Percentiles rank a stretch among this genome's conserved stretches.
Conservation (phyloP, 345 rosid genomes). For the Brassica incana region DNA sequence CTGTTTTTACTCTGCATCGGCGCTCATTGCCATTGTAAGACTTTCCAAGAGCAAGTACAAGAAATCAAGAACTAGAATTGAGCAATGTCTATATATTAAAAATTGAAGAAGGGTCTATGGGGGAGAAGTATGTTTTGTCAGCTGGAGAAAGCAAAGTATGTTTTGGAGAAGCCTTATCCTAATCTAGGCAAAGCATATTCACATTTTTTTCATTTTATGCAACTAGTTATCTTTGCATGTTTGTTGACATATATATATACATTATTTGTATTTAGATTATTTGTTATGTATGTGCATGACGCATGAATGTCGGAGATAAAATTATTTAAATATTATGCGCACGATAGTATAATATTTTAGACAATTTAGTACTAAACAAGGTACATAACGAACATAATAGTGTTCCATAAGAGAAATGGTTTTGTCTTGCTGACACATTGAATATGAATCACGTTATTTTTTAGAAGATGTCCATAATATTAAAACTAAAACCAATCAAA, state of each 20-base stretch:
- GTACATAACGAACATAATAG: not conserved
- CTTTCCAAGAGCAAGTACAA: conserved; percentile 6
- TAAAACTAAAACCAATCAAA: not conserved
- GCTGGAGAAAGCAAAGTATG: conserved; percentile 35
- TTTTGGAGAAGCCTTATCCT: conserved; percentile 19
- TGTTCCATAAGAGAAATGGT: not conserved
- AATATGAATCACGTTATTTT: not conserved
- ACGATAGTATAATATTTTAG: not conserved
- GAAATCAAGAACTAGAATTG: not conserved
- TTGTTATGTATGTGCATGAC: not conserved
- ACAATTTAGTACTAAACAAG: not conserved
- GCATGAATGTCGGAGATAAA: not conserved
- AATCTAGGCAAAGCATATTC: conserved; percentile 31
- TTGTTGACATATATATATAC: not conserved
- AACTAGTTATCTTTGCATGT: not conserved
- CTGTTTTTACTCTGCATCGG: conserved; percentile 43
- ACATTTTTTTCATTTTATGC: not conserved
- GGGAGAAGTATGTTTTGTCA: conserved; percentile 27
- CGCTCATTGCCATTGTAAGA: conserved; percentile 41
- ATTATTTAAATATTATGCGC: not conserved
- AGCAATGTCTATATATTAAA: not conserved
- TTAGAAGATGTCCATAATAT: not conserved
- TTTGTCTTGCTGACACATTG: not conserved
- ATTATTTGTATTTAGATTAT: not conserved
- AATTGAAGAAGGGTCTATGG: not conserved